Conservation (phyloP, 2,329 filamentous ascomycete species). For the Pseudogymnoascus sp. region DNA sequence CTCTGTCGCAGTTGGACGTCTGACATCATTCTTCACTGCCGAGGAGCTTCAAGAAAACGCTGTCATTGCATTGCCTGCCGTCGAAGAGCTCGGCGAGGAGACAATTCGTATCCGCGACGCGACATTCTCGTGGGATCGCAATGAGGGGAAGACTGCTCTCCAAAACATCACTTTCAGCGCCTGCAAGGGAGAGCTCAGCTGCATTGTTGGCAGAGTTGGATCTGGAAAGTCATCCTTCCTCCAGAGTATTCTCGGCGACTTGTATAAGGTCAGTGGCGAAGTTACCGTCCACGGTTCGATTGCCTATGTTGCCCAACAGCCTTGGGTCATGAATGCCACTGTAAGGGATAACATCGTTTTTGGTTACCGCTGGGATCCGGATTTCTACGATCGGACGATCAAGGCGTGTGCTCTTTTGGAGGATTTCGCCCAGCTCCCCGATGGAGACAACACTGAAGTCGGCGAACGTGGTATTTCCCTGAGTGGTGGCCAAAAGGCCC, state of each 20-base stretch:
- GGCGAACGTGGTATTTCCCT: slow-evolving; percentile 94
- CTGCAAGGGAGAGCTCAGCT: slow-evolving; percentile 86
- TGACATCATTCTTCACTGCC: slow-evolving; percentile 76
- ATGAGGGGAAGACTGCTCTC: slow-evolving; percentile 62
- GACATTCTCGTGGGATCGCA: slow-evolving; percentile 90
- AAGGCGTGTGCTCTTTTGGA: slow-evolving; percentile 84
- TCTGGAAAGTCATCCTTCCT: slow-evolving; percentile 90
- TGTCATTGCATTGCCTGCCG: slow-evolving; percentile 59
- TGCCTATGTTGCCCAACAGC: slow-evolving; percentile 85
- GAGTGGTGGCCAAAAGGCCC: slow-evolving; percentile 92
- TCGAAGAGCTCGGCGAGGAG: slow-evolving; percentile 73
- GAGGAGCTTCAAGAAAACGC: slow-evolving; percentile 88
- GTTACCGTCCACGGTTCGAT: slow-evolving; percentile 74
- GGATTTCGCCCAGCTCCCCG: slow-evolving; percentile 85
- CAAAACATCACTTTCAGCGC: slow-evolving; percentile 81
- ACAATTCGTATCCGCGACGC: slow-evolving; percentile 74
- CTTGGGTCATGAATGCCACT: slow-evolving; percentile 97
- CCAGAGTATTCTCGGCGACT: slow-evolving; percentile 77
- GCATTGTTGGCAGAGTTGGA: slow-evolving; percentile 89
- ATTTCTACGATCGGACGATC: slow-evolving; percentile 89
- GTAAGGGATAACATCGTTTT: slow-evolving; percentile 97
- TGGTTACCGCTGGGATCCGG: slow-evolving; percentile 84
- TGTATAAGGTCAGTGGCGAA: slow-evolving; percentile 81
- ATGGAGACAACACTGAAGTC: slow-evolving; percentile 93
- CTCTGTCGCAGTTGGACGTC: slow-evolving; percentile 77